Base-by-base conservation (phyloP, 805 yeast genomes). In the Kluyveromyces nonfermentans region DNA sequence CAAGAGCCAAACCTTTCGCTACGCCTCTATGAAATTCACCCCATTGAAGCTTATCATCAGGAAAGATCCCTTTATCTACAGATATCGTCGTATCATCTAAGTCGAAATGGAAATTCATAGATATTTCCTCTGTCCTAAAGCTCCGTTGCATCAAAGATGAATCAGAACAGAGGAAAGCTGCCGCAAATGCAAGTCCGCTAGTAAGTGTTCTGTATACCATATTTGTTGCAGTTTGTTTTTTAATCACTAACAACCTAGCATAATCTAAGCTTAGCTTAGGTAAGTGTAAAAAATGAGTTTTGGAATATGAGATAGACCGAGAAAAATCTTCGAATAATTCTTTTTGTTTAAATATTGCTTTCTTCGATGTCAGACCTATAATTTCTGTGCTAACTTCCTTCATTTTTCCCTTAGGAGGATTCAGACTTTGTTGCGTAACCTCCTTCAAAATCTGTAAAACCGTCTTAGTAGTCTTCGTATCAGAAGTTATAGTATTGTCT, bases 1-100 rank as follows among this genome's bases (percentile, higher is more conserved):
- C 77, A 7, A 90, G 78, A 44, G 82, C 79, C 40, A 93, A 64
- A 0, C 96, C 98, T 1, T 90, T 74, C 2, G 95, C 80, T 0
- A 80, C 95, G 14, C 98, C 98, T 53, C 85, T 85, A 53, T 90
- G 96, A 58, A 93, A 93, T 49, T 78, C 76, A 0, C 95, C 96
- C 96, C 96, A 88, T 33, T 77, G 76, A 32, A 73, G 59, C 3
- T 72, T 62, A 12, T 67, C 71, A 1, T 69, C 64, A n/a, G 74
- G 70, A 9, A 85, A 53, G 0, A 71, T 49, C 2, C 74, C 78
- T 40, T 73, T 75, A 5, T 80, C 81, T 2, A 80, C 61, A 1
- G 80, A 68, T 1, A 86, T 75, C 17, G 78, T 83, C 1, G 82
- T 73, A 65, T 75, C 76, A 37, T 72, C 74, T 0, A 74, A 16